Evolutionary conservation across 495 filamentous ascomycete genomes (phyloP).

Genomic region (Usnea hakonensis): DNA sequence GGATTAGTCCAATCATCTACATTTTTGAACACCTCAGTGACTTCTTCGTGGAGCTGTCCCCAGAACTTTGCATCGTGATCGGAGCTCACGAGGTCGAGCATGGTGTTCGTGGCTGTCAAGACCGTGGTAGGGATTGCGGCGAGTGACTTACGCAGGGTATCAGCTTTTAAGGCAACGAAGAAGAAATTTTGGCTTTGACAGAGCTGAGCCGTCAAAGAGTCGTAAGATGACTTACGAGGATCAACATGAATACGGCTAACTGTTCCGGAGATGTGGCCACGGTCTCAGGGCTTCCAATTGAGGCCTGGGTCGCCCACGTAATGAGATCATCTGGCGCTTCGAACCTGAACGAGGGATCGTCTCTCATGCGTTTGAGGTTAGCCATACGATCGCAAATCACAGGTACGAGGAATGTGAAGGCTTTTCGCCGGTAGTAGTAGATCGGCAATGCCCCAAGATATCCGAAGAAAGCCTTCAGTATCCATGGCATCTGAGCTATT

Average conservation of each 20-base stretch:
- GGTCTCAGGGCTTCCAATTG: not conserved
- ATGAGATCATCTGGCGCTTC: constrained; percentile 3
- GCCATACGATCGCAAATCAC: constrained; percentile 4
- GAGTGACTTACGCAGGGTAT: no score
- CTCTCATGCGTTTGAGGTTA: constrained; percentile 1
- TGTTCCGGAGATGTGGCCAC: not conserved
- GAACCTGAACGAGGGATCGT: not conserved
- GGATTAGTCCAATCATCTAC: not conserved
- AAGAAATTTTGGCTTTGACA: no score
- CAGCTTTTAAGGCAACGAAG: no score
- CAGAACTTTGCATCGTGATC: not conserved
- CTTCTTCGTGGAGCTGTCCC: not conserved
- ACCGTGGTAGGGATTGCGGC: not conserved
- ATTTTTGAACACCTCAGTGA: not conserved
- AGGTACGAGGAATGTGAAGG: constrained; percentile 7
- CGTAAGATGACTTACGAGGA: not conserved
- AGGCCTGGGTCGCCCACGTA: not conserved
- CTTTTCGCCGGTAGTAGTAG: not conserved
- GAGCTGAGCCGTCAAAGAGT: not conserved
- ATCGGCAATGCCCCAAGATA: constrained; percentile 4
- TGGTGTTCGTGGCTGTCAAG: not conserved
- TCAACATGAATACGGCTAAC: not conserved
- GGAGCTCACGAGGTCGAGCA: not conserved
- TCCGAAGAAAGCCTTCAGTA: constrained; percentile 11
- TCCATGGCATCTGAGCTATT: constrained; percentile 10